These are phyloP conservation scores for Claviceps purpurea DNA, from an alignment of 2,329 filamentous ascomycete genomes.

Conservation along the genomic window DNA sequence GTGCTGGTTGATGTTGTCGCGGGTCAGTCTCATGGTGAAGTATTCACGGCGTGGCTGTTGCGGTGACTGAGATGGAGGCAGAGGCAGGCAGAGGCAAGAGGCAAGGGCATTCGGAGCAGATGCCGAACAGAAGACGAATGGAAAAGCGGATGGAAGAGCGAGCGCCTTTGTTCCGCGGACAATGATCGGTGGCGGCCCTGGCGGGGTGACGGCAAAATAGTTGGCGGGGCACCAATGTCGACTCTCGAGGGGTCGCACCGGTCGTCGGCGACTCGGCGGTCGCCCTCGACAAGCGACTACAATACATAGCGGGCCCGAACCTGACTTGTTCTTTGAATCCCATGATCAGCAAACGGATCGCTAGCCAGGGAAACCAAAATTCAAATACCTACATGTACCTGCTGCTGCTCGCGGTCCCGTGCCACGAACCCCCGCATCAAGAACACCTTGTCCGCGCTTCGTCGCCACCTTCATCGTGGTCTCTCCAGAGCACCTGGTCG, in stretches of 20 bases:
- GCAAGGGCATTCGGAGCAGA: not conserved
- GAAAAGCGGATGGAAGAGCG: not conserved
- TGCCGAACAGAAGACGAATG: no score
- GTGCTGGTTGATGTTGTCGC: conserved; percentile 86
- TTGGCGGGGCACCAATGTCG: conserved; percentile 6
- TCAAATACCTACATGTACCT: no score
- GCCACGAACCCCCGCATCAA: no score
- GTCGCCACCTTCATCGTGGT: no score
- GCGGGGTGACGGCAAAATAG: conserved; percentile 2
- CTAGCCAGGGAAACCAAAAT: no score
- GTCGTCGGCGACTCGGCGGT: not conserved
- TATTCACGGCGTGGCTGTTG: conserved; percentile 11
- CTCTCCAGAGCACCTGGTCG: no score
- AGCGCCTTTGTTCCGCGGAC: not conserved
- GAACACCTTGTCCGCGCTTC: no score
- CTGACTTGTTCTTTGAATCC: no score
- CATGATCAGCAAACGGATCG: no score
- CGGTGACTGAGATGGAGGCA: conserved; percentile 9
- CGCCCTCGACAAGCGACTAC: not conserved
- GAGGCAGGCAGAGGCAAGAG: not conserved
- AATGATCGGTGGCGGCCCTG: not conserved
- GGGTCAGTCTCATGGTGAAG: conserved; percentile 42
- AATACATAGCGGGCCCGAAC: no score
- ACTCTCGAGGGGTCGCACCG: not conserved
- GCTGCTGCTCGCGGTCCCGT: no score